phyloP scores from a whole-genome alignment of 495 filamentous ascomycete species.

The Amniculicola lignicola region DNA sequence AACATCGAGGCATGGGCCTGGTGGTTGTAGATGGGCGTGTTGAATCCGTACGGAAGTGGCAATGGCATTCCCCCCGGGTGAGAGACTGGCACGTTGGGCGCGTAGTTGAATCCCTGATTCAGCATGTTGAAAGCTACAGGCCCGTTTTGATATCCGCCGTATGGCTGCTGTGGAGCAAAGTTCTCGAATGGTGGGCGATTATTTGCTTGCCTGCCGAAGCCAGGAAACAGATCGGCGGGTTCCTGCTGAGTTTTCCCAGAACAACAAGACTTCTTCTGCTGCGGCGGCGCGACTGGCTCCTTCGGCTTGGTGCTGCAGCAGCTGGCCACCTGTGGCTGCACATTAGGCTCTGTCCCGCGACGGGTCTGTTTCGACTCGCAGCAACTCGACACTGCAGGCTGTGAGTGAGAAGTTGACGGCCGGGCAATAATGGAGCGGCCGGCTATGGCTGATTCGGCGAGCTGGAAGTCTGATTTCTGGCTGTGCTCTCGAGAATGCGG shows the following conservation, averaged over 20 bases:
- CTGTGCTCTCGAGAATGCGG: conserved; percentile 18
- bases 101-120: not conserved
- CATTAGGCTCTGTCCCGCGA: too few relatives aligned
- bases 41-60: conserved; percentile 20
- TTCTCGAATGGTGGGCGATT: not conserved
- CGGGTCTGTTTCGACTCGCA: conserved; percentile 29
- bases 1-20: conserved; percentile 7
- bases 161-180: not conserved
- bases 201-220: not conserved
- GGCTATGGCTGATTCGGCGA: not conserved
- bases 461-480: conserved; percentile 3
- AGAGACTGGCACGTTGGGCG: not conserved
- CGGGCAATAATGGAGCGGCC: not conserved
- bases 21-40: conserved; percentile 23
- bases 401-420: conserved; percentile 9
- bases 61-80: not conserved
- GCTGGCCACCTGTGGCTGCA: not conserved
- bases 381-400: conserved; percentile 17
- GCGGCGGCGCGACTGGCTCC: conserved; percentile 8
- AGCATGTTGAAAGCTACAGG: not conserved
- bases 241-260: conserved; percentile 6
- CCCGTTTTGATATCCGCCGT: not conserved
- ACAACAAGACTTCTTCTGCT: conserved; percentile 26
- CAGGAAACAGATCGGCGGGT: not conserved
- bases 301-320: conserved; percentile 20